A percentile compares a stretch with the other conserved stretches of the same genome.
phyloP scores from a whole-genome alignment of 257 asterid species.

The Nicotiana noctiflora region DNA sequence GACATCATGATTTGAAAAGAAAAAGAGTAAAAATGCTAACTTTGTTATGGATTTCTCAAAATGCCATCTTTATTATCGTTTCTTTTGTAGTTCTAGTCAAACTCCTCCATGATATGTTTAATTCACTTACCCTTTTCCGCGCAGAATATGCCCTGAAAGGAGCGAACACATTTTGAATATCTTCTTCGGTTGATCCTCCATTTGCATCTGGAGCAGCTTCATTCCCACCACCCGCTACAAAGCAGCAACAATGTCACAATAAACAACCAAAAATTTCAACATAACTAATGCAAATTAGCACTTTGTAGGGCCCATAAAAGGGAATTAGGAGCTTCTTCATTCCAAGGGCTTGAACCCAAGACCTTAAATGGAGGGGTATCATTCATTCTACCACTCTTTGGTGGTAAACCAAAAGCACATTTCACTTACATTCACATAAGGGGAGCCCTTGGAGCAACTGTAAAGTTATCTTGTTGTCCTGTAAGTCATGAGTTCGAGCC shows the following conservation, averaged over 20 bases:
- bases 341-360: background rate
- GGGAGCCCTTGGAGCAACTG: too few relatives aligned
- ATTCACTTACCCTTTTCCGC: conserved; percentile 50
- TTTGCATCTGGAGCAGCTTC: conserved; percentile 20
- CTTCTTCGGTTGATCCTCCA: conserved; percentile 25
- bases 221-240: conserved; percentile 17
- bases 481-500: too few relatives aligned
- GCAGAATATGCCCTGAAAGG: conserved; percentile 50
- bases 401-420: background rate
- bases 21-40: background rate
- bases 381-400: background rate
- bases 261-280: background rate
- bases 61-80: background rate
- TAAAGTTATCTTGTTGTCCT: too few relatives aligned
- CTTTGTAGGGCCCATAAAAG: background rate
- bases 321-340: background rate
- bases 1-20: background rate
- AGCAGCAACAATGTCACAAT: conserved; percentile 16
- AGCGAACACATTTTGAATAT: conserved; percentile 26
- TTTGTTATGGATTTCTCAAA: background rate
- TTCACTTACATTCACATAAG: background rate
- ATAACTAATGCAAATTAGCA: background rate
- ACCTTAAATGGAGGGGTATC: background rate
- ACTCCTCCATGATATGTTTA: background rate
- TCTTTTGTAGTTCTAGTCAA: background rate